Evolutionary conservation across 208 protist species (phyloP), one percentile per base, ranked within the genome.

Genomic region (Leishmania mexicana): DNA sequence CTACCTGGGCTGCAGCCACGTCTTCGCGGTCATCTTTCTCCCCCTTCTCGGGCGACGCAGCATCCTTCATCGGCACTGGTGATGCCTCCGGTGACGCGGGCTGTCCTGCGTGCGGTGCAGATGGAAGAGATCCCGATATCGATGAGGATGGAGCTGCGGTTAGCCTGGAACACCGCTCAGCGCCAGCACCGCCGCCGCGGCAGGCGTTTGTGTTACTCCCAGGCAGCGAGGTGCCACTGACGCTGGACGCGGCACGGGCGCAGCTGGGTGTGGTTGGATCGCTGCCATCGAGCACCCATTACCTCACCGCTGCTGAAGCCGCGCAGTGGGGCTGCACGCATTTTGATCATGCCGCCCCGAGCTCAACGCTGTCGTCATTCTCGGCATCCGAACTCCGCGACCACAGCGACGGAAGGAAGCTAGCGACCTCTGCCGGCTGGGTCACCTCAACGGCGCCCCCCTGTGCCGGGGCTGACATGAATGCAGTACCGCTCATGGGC

Each of bases 251-350:
- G 38, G 82, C 75, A 2, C 60, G 51, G 10, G 49, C 21, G 13
- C 64, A 80, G 54, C 53, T 85, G 21, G 78, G 82, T 4, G 17
- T 85, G 38, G 78, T 85, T n/a, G 82, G 82, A 15, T 45, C 76
- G 24, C 31, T 85, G 35, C 82, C 82, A 10, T 45, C 73, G 53
- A 76, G 74, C 21, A 80, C 82, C 4, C 82, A 78, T 31, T 85
- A 82, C 54, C 64, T 85, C 47, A 76, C 73, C 17, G 78, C 75
- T 51, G 60, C n/a, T 31, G 78, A 85, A 40, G 82, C 74, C 6
- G 60, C 11, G 15, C 47, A 76, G 13, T 82, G 77, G 82, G 76
- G 65, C 0, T 19, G n/a, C 13, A 65, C 28, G 8, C 10, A 45
- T 38, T 45, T 11, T 47, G 70, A 51, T n/a, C 51, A 7, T 40